phyloP scores from a whole-genome alignment of 176 grass and related monocot species.

The Carex littledalei region DNA sequence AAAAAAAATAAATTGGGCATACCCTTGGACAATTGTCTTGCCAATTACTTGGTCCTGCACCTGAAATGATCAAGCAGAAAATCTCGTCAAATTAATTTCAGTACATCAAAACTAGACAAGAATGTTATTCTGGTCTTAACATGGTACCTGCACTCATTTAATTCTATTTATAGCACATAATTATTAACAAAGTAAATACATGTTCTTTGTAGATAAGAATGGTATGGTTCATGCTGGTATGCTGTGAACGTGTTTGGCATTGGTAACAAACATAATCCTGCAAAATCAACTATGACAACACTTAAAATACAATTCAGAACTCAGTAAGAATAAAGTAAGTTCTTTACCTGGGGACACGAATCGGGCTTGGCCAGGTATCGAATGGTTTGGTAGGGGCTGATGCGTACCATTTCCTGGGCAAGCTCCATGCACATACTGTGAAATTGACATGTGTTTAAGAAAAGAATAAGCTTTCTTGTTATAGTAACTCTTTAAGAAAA shows the following conservation, averaged over 20 bases:
- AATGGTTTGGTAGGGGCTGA: background rate
- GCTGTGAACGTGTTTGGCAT: background rate
- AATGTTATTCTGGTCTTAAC: background rate
- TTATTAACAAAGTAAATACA: background rate
- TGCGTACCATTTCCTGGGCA: background rate
- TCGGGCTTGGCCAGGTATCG: conserved; percentile 1
- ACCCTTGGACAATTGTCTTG: background rate
- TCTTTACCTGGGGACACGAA: conserved; percentile 10
- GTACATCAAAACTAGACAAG: background rate
- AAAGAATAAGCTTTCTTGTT: background rate
- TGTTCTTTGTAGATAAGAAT: background rate
- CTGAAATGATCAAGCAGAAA: background rate
- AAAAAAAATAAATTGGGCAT: background rate
- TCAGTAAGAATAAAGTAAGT: background rate
- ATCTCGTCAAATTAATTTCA: background rate
- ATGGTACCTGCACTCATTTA: background rate
- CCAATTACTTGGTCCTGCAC: conserved; percentile 12
- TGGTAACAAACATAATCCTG: background rate
- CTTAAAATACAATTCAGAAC: background rate
- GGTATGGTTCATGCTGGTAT: background rate
- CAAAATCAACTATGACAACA: background rate
- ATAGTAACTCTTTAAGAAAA: background rate
- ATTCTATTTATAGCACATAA: background rate
- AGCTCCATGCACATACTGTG: background rate
- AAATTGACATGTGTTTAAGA: background rate